Conservation (phyloP, 306 rosid genomes). For the Cicer pinnatifidum region DNA sequence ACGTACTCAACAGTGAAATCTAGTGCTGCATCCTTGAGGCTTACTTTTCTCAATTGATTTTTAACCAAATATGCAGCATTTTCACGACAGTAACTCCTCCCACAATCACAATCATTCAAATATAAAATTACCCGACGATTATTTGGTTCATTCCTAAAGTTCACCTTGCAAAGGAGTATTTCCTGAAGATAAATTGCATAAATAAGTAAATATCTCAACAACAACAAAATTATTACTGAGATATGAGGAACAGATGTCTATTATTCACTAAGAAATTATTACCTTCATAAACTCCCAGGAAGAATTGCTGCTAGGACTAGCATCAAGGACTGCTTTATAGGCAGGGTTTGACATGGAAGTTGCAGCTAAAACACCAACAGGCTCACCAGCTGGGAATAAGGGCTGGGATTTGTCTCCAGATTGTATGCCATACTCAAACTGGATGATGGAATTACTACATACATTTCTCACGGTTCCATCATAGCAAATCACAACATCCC, state of each 20-base stretch:
- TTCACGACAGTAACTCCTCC: constrained; percentile 74
- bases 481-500: constrained; percentile 87
- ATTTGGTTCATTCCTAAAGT: constrained; percentile 72
- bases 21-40: constrained; percentile 78
- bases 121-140: constrained; percentile 82
- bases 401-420: constrained; percentile 51
- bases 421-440: constrained; percentile 73
- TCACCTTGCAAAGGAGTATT: constrained; percentile 80
- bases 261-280: constrained; percentile 9
- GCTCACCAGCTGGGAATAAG: constrained; percentile 92
- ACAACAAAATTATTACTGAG: neutral
- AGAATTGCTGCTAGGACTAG: constrained; percentile 86
- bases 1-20: constrained; percentile 87
- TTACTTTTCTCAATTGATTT: constrained; percentile 77
- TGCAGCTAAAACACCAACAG: constrained; percentile 97
- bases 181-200: constrained; percentile 61
- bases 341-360: constrained; percentile 99
- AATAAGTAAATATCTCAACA: neutral
- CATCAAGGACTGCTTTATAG: constrained; percentile 93
- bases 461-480: constrained; percentile 94
- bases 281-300: constrained; percentile 99
- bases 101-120: constrained; percentile 79
- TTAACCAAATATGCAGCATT: constrained; percentile 80
- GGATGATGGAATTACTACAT: constrained; percentile 82
- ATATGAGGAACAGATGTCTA: neutral